phyloP scores from a whole-genome alignment of 345 rosid genomes.

The Luvunga scandens region DNA sequence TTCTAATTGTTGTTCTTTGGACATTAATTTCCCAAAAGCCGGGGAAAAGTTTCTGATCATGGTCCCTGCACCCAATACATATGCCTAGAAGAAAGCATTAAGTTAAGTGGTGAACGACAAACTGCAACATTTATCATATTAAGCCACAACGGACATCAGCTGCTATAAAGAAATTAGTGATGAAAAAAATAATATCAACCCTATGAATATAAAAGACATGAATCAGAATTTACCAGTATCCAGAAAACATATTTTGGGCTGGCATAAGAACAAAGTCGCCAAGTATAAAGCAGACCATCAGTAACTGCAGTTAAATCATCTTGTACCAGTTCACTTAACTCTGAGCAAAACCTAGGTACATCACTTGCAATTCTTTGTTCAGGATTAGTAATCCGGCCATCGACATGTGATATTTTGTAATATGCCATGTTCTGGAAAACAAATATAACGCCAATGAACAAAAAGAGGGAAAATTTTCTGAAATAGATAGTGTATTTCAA shows the following conservation, averaged over 20 bases:
- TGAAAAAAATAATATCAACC: background rate
- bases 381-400: conserved; percentile 86
- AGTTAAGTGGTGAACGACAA: conserved; percentile 10
- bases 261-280: conserved; percentile 95
- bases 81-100: conserved; percentile 52
- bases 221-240: conserved; percentile 69
- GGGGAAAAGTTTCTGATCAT: conserved; percentile 90
- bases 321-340: conserved; percentile 88
- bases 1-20: conserved; percentile 92
- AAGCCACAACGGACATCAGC: background rate
- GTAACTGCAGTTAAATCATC: conserved; percentile 91
- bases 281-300: conserved; percentile 84
- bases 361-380: conserved; percentile 98
- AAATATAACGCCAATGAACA: conserved; percentile 16
- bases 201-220: background rate
- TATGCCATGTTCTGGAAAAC: conserved; percentile 90
- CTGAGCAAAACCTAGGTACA: conserved; percentile 90
- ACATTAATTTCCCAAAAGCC: conserved; percentile 90
- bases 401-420: conserved; percentile 96
- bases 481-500: background rate
- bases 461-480: conserved; percentile 1
- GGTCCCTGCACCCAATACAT: conserved; percentile 88
- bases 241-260: conserved; percentile 95
- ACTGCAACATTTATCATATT: conserved; percentile 4
- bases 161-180: background rate